Conservation (phyloP, 306 rosid species). For the Rosa chinensis region DNA sequence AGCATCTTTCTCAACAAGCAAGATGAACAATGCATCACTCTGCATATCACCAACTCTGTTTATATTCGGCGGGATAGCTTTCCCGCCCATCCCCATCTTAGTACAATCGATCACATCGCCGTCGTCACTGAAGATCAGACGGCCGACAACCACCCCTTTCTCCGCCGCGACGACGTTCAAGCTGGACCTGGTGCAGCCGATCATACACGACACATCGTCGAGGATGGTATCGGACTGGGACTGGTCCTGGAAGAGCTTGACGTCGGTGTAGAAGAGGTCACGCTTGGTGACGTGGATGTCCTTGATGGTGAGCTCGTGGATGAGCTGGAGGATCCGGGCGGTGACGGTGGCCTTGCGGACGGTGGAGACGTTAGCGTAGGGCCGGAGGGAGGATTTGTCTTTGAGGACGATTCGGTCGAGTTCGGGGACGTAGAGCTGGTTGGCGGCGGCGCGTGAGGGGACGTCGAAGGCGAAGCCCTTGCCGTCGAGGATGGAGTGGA, state of each 20-base stretch:
- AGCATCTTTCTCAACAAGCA: constrained; percentile 92
- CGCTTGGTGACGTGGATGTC: constrained; percentile 92
- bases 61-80: constrained; percentile 87
- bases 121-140: constrained; percentile 84
- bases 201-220: constrained; percentile 82
- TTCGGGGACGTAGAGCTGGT: constrained; percentile 82
- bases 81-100: constrained; percentile 97
- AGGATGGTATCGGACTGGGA: constrained; percentile 78
- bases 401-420: constrained; percentile 83
- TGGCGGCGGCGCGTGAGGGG: constrained; percentile 82
- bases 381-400: constrained; percentile 70
- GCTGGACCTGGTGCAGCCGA: constrained; percentile 87
- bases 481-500: constrained; percentile 72
- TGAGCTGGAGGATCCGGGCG: constrained; percentile 71
- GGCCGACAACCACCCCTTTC: constrained; percentile 89
- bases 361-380: constrained; percentile 72
- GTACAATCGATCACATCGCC: constrained; percentile 96
- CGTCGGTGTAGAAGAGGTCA: constrained; percentile 90
- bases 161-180: constrained; percentile 86
- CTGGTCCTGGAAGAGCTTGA: constrained; percentile 90
- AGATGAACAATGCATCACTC: constrained; percentile 82
- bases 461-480: constrained; percentile 79
- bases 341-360: constrained; percentile 76
- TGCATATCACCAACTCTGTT: constrained; percentile 90
- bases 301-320: constrained; percentile 77